Evolutionary conservation across 1,284 basidiomycete genomes (phyloP).

Genomic region (Heliocybe sulcata): DNA sequence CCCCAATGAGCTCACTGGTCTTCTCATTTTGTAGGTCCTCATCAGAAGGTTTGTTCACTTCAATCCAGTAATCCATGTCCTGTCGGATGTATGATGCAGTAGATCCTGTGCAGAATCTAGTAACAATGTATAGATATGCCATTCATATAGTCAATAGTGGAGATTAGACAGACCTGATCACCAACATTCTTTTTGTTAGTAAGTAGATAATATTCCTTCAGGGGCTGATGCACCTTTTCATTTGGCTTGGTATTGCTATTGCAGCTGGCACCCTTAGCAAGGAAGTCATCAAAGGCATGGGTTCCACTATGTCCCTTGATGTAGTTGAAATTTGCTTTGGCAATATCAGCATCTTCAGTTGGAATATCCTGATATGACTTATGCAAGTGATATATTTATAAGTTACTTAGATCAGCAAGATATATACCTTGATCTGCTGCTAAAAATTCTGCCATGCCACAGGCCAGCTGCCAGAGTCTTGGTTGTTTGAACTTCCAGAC

Average conservation of each 20-base stretch:
- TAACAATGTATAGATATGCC: neutral
- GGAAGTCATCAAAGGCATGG: constrained; percentile 24
- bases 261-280: constrained; percentile 19
- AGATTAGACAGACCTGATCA: constrained; percentile 16
- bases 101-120: constrained; percentile 11
- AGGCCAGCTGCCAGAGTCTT: constrained; percentile 18
- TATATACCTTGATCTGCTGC: constrained; percentile 13
- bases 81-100: constrained; percentile 7
- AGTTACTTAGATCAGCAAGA: neutral
- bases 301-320: constrained; percentile 23
- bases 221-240: constrained; percentile 14
- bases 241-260: constrained; percentile 19
- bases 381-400: neutral
- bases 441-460: constrained; percentile 12
- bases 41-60: neutral
- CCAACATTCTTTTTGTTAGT: constrained; percentile 24
- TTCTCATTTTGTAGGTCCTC: neutral
- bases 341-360: neutral
- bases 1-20: no score
- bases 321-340: constrained; percentile 23
- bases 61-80: constrained; percentile 2
- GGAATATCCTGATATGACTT: neutral
- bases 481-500: constrained; percentile 23
- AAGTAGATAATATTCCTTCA: constrained; percentile 18
- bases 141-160: neutral